phyloP scores from a whole-genome alignment of 768 basidiomycete genomes.

The Boletus vermiculosoides region DNA sequence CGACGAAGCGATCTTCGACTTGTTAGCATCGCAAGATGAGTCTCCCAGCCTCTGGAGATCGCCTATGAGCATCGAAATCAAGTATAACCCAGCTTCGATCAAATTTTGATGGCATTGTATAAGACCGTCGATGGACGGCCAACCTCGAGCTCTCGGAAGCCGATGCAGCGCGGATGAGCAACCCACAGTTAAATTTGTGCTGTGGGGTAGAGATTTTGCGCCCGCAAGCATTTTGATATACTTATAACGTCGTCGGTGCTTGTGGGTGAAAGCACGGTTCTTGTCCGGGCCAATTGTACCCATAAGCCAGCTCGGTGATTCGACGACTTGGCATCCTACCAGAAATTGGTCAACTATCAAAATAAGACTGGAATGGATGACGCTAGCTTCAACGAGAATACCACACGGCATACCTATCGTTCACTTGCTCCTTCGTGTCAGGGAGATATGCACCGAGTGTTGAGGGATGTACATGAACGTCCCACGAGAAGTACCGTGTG shows the following conservation, averaged over 20 bases:
- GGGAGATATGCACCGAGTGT: background rate
- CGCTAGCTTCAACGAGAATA: background rate
- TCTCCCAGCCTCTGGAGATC: background rate
- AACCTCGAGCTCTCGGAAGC: background rate
- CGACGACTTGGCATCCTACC: background rate
- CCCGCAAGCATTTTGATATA: background rate
- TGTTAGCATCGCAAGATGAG: background rate
- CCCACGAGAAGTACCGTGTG: constrained; percentile 3
- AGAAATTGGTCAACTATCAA: background rate
- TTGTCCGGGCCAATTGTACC: background rate
- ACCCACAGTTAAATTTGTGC: constrained; percentile 4
- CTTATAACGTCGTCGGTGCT: background rate
- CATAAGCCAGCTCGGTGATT: background rate
- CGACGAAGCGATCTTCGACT: background rate
- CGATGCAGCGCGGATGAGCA: background rate
- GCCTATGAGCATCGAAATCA: background rate
- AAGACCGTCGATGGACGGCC: background rate
- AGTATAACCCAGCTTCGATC: background rate
- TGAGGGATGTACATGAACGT: background rate
- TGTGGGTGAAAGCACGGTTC: background rate
- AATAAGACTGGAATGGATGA: background rate
- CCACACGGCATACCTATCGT: background rate
- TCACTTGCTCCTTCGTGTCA: background rate
- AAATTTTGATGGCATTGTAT: background rate
- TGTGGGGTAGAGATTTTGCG: background rate